Evolutionary conservation across 176 grass and related monocot species (phyloP), one percentile per base, ranked within the genome.

Genomic region (Hordeum marinum): DNA sequence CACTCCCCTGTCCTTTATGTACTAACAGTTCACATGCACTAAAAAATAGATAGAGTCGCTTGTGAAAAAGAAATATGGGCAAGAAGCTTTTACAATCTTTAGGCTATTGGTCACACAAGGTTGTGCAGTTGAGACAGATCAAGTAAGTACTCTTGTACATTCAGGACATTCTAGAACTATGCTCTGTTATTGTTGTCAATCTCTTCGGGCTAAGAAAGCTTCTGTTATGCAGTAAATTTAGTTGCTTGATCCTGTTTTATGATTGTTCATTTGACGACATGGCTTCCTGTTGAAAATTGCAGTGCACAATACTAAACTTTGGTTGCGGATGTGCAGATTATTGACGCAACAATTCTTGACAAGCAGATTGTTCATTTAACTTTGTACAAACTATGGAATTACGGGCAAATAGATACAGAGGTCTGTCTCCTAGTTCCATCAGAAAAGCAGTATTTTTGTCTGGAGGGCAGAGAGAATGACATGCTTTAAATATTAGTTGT

Each of bases 321-420:
- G 58, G 36, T 88, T n/a, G 35, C 72, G 85, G 75, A 85, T 67
- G 50, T 90, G 79, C 82, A 97, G 94, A 94, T 97, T 88, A 91
- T 88, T 70, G 92, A 92, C 48, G 85, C 37, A 6, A 92, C 87
- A 24, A 94, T 94, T 87, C 80, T 92, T 72, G 91, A 92, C 85
- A 94, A 97, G 88, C 89, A 86, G 78, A 69, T 90, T 58, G 90
- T 87, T 86, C 90, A 92, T 76, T 68, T 61, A 88, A 92, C 87
- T 83, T 79, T 94, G 63, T 97, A 92, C 85, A 94, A 88, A 77
- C 88, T 97, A 58, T 97, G 88, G 88, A 92, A 89, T 77, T 90
- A 92, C 1, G 88, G 90, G n/a, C 94, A 87, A 74, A 86, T 50
- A 50, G 71, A 74, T 74, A 29, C 24, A 74, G 71, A 74, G 71